Percentiles rank a stretch among this genome's conserved stretches.
phyloP scores from a whole-genome alignment of 768 basidiomycete genomes.

The Rhodotorula paludigena region DNA sequence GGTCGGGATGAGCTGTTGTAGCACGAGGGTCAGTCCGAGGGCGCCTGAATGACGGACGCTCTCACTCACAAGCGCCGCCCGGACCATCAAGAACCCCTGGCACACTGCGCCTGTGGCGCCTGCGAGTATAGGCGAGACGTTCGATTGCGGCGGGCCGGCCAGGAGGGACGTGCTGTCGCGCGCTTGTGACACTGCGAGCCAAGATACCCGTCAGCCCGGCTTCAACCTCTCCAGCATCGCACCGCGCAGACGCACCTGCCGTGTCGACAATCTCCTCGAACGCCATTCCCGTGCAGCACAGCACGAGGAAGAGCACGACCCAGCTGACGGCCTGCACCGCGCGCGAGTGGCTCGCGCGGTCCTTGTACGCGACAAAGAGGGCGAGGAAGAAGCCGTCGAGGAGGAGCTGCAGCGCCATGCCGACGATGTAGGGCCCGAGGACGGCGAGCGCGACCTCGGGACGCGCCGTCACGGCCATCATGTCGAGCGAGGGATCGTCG shows the following conservation, averaged over 20 bases:
- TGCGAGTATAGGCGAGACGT: not conserved
- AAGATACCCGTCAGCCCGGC: no score
- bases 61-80: not conserved
- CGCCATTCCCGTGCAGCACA: not conserved
- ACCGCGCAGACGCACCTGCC: not conserved
- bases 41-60: not conserved
- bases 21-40: not conserved
- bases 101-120: not conserved
- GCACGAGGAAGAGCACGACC: slow-evolving; percentile 7
- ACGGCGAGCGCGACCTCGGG: not conserved
- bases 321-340: slow-evolving; percentile 4
- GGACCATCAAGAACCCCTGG: slow-evolving; percentile 1
- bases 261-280: slow-evolving; percentile 11
- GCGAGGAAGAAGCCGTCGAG: slow-evolving; percentile 7
- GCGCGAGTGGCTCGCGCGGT: not conserved
- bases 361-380: not conserved
- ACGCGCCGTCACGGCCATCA: no score
- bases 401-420: not conserved
- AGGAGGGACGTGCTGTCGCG: not conserved
- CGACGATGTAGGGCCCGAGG: not conserved
- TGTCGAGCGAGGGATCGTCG: no score
- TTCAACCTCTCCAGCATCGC: no score
- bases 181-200: not conserved
- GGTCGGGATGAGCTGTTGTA: not conserved
- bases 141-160: slow-evolving; percentile 6